Percentiles rank a stretch among this genome's conserved stretches.
Evolutionary conservation across 371 early-diverging fungal species (phyloP).

Genomic region (Mortierella sp.): DNA sequence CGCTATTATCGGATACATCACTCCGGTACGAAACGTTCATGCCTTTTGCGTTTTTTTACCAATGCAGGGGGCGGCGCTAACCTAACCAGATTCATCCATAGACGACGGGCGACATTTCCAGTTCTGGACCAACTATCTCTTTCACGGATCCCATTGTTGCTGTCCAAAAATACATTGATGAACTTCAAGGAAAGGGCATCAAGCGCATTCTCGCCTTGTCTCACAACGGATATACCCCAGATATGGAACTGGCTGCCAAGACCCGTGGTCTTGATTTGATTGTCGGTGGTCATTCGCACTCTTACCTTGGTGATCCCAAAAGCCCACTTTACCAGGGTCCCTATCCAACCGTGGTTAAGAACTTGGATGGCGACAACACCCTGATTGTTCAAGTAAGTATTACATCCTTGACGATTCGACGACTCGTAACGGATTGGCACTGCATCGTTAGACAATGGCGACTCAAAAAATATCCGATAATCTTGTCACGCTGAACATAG

Average conservation of each 20-base stretch:
- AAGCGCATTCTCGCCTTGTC: constrained; percentile 72
- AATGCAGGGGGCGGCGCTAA: no score
- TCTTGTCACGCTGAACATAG: no score
- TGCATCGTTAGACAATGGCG: no score
- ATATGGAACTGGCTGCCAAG: constrained; percentile 66
- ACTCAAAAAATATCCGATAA: no score
- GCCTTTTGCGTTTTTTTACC: neutral
- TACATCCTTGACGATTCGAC: neutral
- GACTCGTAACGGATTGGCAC: no score
- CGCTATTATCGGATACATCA: constrained; percentile 71
- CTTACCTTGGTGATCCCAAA: constrained; percentile 62
- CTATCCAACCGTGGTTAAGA: constrained; percentile 69
- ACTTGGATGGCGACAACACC: constrained; percentile 66
- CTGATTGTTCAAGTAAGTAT: constrained; percentile 67
- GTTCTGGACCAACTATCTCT: constrained; percentile 54
- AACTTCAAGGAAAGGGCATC: constrained; percentile 67
- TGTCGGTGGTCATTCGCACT: constrained; percentile 82
- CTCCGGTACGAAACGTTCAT: constrained; percentile 40
- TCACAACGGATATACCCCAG: constrained; percentile 75
- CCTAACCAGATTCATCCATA: constrained; percentile 14
- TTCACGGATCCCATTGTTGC: constrained; percentile 62
- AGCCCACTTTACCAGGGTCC: constrained; percentile 56
- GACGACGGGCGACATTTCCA: constrained; percentile 68
- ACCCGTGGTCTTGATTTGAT: constrained; percentile 67
- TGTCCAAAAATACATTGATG: constrained; percentile 69